These are phyloP conservation scores for Epichloe coenophiala DNA, from an alignment of 2,329 filamentous ascomycete species.

Conservation along the genomic window DNA sequence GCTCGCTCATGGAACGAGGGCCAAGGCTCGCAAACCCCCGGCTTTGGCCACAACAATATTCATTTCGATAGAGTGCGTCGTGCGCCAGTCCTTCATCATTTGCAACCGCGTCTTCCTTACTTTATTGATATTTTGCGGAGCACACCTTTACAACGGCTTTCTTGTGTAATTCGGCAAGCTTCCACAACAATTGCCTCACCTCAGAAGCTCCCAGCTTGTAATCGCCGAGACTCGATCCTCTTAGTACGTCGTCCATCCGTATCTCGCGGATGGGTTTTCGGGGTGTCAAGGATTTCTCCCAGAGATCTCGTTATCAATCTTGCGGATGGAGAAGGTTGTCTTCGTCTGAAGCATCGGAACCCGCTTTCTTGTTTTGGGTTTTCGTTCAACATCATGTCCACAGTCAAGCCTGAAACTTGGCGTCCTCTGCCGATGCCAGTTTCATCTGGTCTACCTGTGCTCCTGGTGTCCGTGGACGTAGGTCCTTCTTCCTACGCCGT, in stretches of 20 bases:
- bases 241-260: background rate
- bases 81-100: background rate
- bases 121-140: background rate
- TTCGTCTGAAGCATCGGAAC: background rate
- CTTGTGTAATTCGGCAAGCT: constrained; percentile 1
- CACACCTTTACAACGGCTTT: constrained; percentile 3
- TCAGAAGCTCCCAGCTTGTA: constrained; percentile 4
- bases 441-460: constrained; percentile 35
- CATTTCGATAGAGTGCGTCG: background rate
- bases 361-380: background rate
- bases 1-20: background rate
- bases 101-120: background rate
- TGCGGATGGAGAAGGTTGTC: background rate
- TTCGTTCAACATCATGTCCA: constrained; percentile 14
- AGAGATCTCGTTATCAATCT: background rate
- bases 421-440: constrained; percentile 20
- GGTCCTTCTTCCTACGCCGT: constrained; percentile 45
- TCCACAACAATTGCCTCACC: background rate
- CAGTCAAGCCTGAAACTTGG: constrained; percentile 23
- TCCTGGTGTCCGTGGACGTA: constrained; percentile 50
- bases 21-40: no score
- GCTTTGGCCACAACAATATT: background rate
- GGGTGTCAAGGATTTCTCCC: background rate
- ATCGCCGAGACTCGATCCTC: constrained; percentile 8
- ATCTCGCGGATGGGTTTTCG: background rate